These are phyloP conservation scores for Penicillium verrucosum DNA, from an alignment of 2,329 filamentous ascomycete genomes.

Conservation along the genomic window DNA sequence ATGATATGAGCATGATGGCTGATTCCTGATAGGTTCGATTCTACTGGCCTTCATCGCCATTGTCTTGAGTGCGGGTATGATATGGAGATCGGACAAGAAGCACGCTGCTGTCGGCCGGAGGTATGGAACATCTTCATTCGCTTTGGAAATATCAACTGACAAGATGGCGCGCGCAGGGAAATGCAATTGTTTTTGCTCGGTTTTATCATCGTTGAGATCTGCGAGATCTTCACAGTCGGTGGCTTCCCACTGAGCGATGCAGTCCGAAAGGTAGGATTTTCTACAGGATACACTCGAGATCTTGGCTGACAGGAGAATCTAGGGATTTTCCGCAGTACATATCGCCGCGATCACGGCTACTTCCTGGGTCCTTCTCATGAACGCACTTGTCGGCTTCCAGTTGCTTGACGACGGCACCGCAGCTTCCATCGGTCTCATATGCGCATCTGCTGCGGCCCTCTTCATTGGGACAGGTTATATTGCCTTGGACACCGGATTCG, in stretches of 20 bases:
- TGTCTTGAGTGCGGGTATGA: slow-evolving; percentile 59
- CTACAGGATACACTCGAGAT: neutral
- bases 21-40: slow-evolving; percentile 67
- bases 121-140: slow-evolving; percentile 48
- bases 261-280: slow-evolving; percentile 63
- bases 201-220: slow-evolving; percentile 84
- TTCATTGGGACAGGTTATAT: slow-evolving; percentile 95
- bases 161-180: slow-evolving; percentile 59
- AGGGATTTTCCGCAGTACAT: slow-evolving; percentile 88
- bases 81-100: slow-evolving; percentile 82
- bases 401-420: slow-evolving; percentile 89
- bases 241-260: slow-evolving; percentile 71
- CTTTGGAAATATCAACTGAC: slow-evolving; percentile 13
- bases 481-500: slow-evolving; percentile 84
- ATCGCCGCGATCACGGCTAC: slow-evolving; percentile 85
- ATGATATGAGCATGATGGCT: slow-evolving; percentile 8
- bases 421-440: slow-evolving; percentile 72
- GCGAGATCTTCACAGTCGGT: slow-evolving; percentile 94
- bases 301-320: slow-evolving; percentile 9
- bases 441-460: slow-evolving; percentile 66
- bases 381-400: slow-evolving; percentile 89
- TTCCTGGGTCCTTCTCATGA: slow-evolving; percentile 86
- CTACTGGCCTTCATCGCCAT: slow-evolving; percentile 77
- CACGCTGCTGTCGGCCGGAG: slow-evolving; percentile 89
- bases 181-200: slow-evolving; percentile 91